A percentile compares a stretch with the other conserved stretches of the same genome.
Evolutionary conservation across 345 rosid genomes (phyloP).

Genomic region (Linum tenue): DNA sequence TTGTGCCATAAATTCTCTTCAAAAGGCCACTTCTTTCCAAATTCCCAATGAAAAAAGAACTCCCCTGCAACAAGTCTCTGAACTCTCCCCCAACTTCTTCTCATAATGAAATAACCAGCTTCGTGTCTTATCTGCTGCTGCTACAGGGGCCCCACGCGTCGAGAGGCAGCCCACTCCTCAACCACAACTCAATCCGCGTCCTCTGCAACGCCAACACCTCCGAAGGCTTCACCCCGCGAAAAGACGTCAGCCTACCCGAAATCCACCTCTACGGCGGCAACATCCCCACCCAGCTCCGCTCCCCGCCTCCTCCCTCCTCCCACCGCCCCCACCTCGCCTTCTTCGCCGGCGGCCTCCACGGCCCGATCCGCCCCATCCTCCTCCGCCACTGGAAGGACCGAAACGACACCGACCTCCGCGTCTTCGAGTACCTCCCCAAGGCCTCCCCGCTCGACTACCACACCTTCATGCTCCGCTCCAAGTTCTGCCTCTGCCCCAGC

Average conservation of each 20-base stretch:
- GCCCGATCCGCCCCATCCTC: slow-evolving; percentile 55
- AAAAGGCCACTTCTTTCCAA: too few relatives aligned
- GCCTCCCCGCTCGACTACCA: slow-evolving; percentile 34
- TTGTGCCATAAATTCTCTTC: too few relatives aligned
- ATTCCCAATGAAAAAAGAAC: too few relatives aligned
- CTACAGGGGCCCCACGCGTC: slow-evolving; percentile 74
- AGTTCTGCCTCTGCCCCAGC: slow-evolving; percentile 85
- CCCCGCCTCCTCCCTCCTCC: slow-evolving; percentile 24
- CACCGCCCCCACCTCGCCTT: slow-evolving; percentile 54
- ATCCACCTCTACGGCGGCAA: slow-evolving; percentile 48
- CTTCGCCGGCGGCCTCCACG: slow-evolving; percentile 88
- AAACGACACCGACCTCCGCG: slow-evolving; percentile 42
- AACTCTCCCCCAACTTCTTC: too few relatives aligned
- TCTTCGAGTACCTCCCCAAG: slow-evolving; percentile 63
- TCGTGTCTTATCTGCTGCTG: neutral
- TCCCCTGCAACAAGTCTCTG: too few relatives aligned
- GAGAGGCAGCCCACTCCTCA: slow-evolving; percentile 32
- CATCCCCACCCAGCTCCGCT: slow-evolving; percentile 34
- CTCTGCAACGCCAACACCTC: slow-evolving; percentile 90
- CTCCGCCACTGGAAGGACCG: slow-evolving; percentile 60
- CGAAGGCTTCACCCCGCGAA: slow-evolving; percentile 72
- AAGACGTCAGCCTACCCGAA: slow-evolving; percentile 76
- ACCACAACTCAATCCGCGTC: slow-evolving; percentile 63
- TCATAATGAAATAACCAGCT: too few relatives aligned
- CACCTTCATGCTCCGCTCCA: slow-evolving; percentile 60